Evolutionary conservation across 2,329 filamentous ascomycete genomes (phyloP), one percentile per base, ranked within the genome.

Genomic region (Elsinoe arachidis): DNA sequence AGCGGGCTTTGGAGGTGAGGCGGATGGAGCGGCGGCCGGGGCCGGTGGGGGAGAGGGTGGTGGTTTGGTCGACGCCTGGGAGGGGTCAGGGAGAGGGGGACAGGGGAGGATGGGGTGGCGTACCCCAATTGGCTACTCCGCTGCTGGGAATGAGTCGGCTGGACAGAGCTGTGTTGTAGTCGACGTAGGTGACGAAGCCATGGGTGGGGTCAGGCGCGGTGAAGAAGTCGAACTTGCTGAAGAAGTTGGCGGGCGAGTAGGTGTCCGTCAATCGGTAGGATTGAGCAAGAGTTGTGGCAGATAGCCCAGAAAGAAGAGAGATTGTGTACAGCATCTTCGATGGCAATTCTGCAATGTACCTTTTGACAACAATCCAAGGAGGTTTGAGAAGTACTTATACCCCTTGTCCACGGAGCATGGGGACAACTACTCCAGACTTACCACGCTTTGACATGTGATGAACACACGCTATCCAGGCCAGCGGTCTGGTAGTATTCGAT

Each of bases 181-280:
- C 74, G 56, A 84, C 78, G 65, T 90, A 93, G 60, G 81, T 72
- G 63, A 93, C 88, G 64, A 84, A 89, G 33, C 88, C 89, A 61
- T 84, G 65, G 1, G 88, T 93, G 0, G 88, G 88, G 65, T 93
- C 89, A 2, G 63, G 17, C 14, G 59, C 72, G 6, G 75, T 78
- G 62, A 71, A 80, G 68, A 82, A 81, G 30, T 68, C 63, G 65
- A 81, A 81, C 63, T 74, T 71, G 62, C 75, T 71, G 65, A 80
- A 80, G 65, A 81, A 82, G 58, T 70, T 69, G 51, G 66, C 65
- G 35, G 62, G 61, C 1, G 67, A 63, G 65, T 79, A 79, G 63
- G 78, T 74, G 60, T 80, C 77, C 59, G 74, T 62, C 46, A 80
- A 66, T 15, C 63, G 61, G 57, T 70, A 70, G 12, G 39, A 44